Conservation (phyloP, 116 monocot genomes). For the Papilionanthe hybrid region DNA sequence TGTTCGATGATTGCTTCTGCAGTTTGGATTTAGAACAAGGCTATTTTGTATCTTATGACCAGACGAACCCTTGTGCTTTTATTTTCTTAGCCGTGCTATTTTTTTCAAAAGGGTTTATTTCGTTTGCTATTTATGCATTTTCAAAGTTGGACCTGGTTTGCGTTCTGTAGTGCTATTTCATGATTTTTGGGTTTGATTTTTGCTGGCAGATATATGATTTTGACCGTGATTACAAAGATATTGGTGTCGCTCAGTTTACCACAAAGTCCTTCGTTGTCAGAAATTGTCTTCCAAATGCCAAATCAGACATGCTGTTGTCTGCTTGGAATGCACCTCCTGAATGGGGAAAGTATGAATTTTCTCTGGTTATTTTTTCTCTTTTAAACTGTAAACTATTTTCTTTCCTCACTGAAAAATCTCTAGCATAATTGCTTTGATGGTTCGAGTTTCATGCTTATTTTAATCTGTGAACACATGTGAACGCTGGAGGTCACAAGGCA, state of each 20-base stretch:
- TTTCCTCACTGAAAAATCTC: not conserved
- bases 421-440: not conserved
- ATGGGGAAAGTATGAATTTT: constrained; percentile 77
- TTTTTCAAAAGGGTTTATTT: not conserved
- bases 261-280: constrained; percentile 78
- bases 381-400: not conserved
- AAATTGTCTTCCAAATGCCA: constrained; percentile 84
- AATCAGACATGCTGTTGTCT: constrained; percentile 86
- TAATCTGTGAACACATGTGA: not conserved
- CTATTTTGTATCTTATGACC: not conserved
- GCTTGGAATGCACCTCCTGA: constrained; percentile 96
- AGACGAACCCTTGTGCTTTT: not conserved
- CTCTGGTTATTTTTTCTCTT: not conserved
- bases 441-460: not conserved
- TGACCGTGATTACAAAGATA: constrained; percentile 98
- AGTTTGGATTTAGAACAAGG: not conserved
- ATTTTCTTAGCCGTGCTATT: not conserved
- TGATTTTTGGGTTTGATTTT: constrained; percentile 9
- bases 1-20: not conserved
- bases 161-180: not conserved
- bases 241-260: constrained; percentile 84
- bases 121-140: not conserved
- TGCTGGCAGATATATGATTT: constrained; percentile 80
- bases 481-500: not conserved
- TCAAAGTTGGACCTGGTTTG: not conserved